phyloP scores from a whole-genome alignment of 495 filamentous ascomycete genomes.

The Aspergillus hancockii region DNA sequence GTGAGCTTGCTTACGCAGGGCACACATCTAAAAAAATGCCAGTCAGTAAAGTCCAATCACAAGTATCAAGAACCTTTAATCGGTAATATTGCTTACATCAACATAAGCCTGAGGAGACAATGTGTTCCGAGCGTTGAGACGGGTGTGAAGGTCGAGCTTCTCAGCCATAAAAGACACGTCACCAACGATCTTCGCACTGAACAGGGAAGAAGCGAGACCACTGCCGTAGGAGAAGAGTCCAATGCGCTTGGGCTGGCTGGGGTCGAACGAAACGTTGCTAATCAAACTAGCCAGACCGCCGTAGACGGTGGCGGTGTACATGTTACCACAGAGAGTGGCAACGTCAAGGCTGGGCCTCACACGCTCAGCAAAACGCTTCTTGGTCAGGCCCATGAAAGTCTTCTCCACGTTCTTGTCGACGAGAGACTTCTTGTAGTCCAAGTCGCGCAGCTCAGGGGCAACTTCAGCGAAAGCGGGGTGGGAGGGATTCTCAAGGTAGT shows the following conservation, averaged over 20 bases:
- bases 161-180: constrained; percentile 73
- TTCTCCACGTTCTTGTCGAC: constrained; percentile 95
- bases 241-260: constrained; percentile 80
- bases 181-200: constrained; percentile 81
- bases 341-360: constrained; percentile 83
- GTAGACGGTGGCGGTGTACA: constrained; percentile 97
- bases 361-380: constrained; percentile 92
- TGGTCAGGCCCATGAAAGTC: constrained; percentile 90
- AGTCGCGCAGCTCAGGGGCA: constrained; percentile 77
- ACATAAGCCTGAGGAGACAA: constrained; percentile 87
- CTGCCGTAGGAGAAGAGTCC: constrained; percentile 95
- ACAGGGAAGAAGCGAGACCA: constrained; percentile 86
- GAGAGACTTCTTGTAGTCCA: constrained; percentile 83
- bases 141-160: constrained; percentile 76
- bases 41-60: constrained; percentile 14
- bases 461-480: constrained; percentile 82
- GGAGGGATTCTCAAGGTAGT: constrained; percentile 79
- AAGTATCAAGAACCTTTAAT: not conserved
- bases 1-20: constrained; percentile 90
- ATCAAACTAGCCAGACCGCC: constrained; percentile 78
- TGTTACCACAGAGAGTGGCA: constrained; percentile 95
- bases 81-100: constrained; percentile 54
- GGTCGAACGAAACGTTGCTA: constrained; percentile 66
- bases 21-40: constrained; percentile 70
- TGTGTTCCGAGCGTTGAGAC: constrained; percentile 67